Evolutionary conservation across 495 filamentous ascomycete species (phyloP).

Genomic region (Aspergillus cavernicola): DNA sequence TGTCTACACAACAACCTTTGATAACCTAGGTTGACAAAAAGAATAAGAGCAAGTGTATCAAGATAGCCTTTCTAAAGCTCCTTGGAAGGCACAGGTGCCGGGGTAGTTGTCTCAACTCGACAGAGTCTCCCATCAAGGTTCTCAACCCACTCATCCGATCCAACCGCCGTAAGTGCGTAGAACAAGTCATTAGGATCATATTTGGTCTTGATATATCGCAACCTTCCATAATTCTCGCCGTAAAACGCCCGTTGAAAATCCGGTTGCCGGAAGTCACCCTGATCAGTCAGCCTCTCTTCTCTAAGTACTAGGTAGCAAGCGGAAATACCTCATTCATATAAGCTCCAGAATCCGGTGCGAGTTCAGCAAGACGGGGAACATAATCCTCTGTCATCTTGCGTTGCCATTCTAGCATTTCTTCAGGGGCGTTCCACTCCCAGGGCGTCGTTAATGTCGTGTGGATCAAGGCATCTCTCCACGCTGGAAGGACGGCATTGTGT

Average conservation of each 20-base stretch:
- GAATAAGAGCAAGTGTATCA: no score
- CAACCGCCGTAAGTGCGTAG: conserved; percentile 58
- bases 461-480: conserved; percentile 53
- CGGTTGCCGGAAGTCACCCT: conserved; percentile 44
- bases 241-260: conserved; percentile 52
- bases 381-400: conserved; percentile 34
- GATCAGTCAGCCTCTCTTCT: background rate
- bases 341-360: conserved; percentile 31
- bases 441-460: conserved; percentile 31
- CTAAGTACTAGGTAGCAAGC: no score
- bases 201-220: conserved; percentile 40
- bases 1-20: no score
- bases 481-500: conserved; percentile 52
- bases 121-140: conserved; percentile 33
- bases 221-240: conserved; percentile 38
- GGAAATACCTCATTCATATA: conserved; percentile 35
- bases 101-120: conserved; percentile 3
- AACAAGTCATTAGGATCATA: conserved; percentile 57
- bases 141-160: conserved; percentile 54
- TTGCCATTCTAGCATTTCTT: conserved; percentile 32
- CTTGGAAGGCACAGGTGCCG: no score
- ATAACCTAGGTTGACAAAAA: no score
- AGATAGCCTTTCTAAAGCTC: no score
- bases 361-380: conserved; percentile 38
- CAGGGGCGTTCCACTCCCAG: conserved; percentile 39